Base-by-base conservation (phyloP, 116 monocot genomes). In the Thalassia testudinum region DNA sequence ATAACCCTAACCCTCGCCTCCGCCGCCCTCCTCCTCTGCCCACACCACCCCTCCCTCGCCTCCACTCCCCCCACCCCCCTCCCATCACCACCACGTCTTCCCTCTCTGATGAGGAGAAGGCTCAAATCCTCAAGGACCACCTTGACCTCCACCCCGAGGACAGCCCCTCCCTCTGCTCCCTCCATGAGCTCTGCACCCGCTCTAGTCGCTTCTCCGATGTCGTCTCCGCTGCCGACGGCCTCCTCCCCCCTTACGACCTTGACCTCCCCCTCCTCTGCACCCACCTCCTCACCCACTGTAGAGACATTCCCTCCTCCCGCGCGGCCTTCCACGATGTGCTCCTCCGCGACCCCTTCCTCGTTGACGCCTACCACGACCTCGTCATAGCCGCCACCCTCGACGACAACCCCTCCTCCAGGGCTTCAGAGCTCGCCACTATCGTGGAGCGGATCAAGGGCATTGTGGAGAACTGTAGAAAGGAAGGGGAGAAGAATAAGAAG, bases 281-380 rank as follows among this genome's bases (percentile, higher is more conserved):
- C n/a, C n/a, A n/a, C n/a, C n/a, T n/a, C n/a, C n/a, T n/a, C n/a
- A n/a, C n/a, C n/a, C n/a, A n/a, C n/a, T n/a, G 15, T 4, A 67
- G 73, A 12, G 62, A 73, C 37, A 20, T 28, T 7, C 58, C 44
- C 24, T 21, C 52, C 12, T 62, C 73, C 7, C 54, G 24, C 28
- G 22, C 7, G 42, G 58, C 62, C 1, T 73, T 73, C 62, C 67
- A 61, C 37, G 14, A 26, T 5, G 10, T 61, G 16, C 27, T 61
- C 22, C 12, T 27, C 7, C 21, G 7, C 12, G 61, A 61, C 29
- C 63, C 58, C 18, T 66, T 70, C 21, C 30, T 57, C 27, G 74
- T 71, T 29, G 75, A 74, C 45, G 79, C 79, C 5, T 74, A 70
- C 54, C 70, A 79, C 17, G 75, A 71, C 42, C 14, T 42, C 42